These are phyloP conservation scores for Rhytidiadelphus loreus DNA, from an alignment of 225 moss, liverwort and hornwort species.

Conservation along the genomic window DNA sequence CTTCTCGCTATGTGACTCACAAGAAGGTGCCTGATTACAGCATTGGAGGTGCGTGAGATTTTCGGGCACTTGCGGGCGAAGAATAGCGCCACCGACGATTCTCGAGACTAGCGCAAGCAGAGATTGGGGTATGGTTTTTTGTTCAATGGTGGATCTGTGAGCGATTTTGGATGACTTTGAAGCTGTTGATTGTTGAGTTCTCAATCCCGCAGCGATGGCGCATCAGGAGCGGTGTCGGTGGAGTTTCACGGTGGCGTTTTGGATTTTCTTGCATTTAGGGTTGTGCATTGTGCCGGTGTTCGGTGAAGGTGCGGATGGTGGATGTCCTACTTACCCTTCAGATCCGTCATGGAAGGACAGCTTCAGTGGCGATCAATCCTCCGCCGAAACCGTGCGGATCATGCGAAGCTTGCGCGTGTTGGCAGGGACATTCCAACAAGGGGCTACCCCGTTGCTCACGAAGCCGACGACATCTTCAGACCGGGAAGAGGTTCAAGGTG, in stretches of 20 bases:
- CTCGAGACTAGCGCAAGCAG: background rate
- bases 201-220: background rate
- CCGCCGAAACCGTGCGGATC: background rate
- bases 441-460: slow-evolving; percentile 9
- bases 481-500: slow-evolving; percentile 2
- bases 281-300: background rate
- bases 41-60: background rate
- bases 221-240: background rate
- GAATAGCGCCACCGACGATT: background rate
- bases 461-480: background rate
- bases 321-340: background rate
- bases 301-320: background rate
- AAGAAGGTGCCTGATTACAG: background rate
- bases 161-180: background rate
- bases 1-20: background rate
- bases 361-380: background rate
- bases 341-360: slow-evolving; percentile 20
- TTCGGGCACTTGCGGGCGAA: background rate
- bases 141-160: background rate
- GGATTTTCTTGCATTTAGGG: background rate
- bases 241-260: background rate
- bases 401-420: slow-evolving; percentile 24
- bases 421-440: slow-evolving; percentile 29
- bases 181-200: background rate
- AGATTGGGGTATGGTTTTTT: background rate